phyloP scores from a whole-genome alignment of 495 filamentous ascomycete genomes.

The Cudoniella acicularis region DNA sequence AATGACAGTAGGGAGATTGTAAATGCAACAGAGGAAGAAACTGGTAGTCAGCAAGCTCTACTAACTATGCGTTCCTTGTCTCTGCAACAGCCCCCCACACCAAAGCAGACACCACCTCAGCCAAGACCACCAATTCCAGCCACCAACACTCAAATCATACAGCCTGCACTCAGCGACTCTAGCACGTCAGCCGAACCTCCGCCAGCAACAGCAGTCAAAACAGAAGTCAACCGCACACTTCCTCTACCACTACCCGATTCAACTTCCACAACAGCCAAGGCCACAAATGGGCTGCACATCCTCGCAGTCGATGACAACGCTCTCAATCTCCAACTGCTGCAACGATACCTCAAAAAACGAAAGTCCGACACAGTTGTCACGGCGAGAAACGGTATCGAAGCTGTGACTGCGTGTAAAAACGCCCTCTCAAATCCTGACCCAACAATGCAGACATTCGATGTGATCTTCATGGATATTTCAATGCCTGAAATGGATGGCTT shows the following conservation, averaged over 20 bases:
- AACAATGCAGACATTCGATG: conserved; percentile 5
- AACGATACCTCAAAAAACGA: conserved; percentile 50
- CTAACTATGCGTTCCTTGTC: background rate
- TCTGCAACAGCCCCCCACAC: background rate
- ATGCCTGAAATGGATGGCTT: conserved; percentile 66
- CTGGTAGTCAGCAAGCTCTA: background rate
- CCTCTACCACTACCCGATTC: background rate
- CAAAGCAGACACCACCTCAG: background rate
- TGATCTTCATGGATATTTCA: conserved; percentile 43
- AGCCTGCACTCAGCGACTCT: no score
- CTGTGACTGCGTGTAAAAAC: conserved; percentile 10
- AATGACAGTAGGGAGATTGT: no score
- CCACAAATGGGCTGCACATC: conserved; percentile 9
- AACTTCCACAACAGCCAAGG: background rate
- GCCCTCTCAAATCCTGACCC: background rate
- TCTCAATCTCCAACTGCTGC: conserved; percentile 67
- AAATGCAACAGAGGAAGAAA: no score
- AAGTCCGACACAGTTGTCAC: conserved; percentile 15
- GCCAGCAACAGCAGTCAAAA: background rate
- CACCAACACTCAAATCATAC: background rate
- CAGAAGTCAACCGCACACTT: background rate
- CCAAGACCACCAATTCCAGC: background rate
- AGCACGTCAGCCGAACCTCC: no score
- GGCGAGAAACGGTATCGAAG: conserved; percentile 18
- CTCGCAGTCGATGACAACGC: conserved; percentile 64